phyloP scores from a whole-genome alignment of 441 rosid genomes.

The Euphorbia corollata region DNA sequence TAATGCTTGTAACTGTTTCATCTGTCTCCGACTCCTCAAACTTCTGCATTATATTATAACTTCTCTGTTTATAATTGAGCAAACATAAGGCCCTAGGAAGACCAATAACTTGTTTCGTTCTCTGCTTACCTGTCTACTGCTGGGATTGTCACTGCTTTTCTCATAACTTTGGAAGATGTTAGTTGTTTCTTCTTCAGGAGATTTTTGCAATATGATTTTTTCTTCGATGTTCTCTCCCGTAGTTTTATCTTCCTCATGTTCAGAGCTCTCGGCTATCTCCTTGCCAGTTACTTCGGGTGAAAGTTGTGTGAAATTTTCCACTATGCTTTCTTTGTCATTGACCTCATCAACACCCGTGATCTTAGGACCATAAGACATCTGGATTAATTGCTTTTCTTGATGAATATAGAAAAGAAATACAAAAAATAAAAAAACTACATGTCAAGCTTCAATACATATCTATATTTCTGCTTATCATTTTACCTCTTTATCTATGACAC shows the following conservation, averaged over 20 bases:
- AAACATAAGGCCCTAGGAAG: background rate
- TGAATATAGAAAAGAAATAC: background rate
- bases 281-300: constrained; percentile 10
- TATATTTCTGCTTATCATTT: background rate
- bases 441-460: background rate
- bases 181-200: constrained; percentile 8
- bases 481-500: constrained; percentile 20
- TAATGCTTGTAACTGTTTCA: background rate
- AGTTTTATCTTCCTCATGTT: constrained; percentile 13
- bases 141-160: constrained; percentile 2
- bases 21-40: constrained; percentile 3
- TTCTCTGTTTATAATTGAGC: background rate
- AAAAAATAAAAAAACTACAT: background rate
- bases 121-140: constrained; percentile 25
- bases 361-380: constrained; percentile 19
- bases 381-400: background rate
- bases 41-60: constrained; percentile 9
- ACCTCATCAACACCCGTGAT: constrained; percentile 8
- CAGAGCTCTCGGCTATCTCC: constrained; percentile 2
- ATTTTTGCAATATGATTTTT: constrained; percentile 17
- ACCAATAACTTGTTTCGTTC: constrained; percentile 5
- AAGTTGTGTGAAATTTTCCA: background rate
- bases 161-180: constrained; percentile 16
- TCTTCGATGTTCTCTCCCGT: constrained; percentile 18
- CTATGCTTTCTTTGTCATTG: constrained; percentile 7